Base-by-base conservation (phyloP, 106 monocot species). In the Allium sativum region DNA sequence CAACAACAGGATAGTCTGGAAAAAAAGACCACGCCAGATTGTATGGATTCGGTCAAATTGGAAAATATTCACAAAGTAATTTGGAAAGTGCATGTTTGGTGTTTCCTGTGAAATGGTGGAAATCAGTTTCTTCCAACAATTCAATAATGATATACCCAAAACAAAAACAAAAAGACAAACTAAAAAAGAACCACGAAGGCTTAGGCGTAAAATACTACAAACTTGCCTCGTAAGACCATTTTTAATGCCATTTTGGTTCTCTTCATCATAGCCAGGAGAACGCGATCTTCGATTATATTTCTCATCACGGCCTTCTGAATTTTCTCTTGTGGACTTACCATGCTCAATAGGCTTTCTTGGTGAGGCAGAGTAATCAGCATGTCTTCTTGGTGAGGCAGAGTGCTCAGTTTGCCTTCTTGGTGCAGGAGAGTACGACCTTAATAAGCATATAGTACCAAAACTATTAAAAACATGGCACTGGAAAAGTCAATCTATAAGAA, bases 371-470 rank as follows among this genome's bases (percentile, higher is more conserved):
- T 31, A 19, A 19, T 55, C 55, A 6, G 55, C n/a, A 18, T 55
- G 55, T 19, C 55, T 55, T 55, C 55, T 55, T 16, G 55, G 55
- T 9, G 55, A 55, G 18, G 1, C 55, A 55, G 55, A 55, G 47
- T 62, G 48, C 17, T 48, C 62, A n/a, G 13, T 47, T 48, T 62
- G 47, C 47, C 62, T 9, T 48, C 62, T 62, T 62, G 62, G 62
- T 47, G 62, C 46, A 46, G 62, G 62, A 48, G 62, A 62, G 46
- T 62, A 62, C 48, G 62, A 62, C 62, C 62, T 62, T 16, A 62
- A 62, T 21, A 62, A 20, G 47, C 20, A 60, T 14, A 31, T 44
- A 6, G 31, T 31, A 31, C 31, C 31, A 31, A 31, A 31, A 31
- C 4, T 31, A 31, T 31, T 31, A 3, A 31, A 31, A 2, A 31